Evolutionary conservation across 495 filamentous ascomycete species (phyloP).

Genomic region (Evernia prunastri): DNA sequence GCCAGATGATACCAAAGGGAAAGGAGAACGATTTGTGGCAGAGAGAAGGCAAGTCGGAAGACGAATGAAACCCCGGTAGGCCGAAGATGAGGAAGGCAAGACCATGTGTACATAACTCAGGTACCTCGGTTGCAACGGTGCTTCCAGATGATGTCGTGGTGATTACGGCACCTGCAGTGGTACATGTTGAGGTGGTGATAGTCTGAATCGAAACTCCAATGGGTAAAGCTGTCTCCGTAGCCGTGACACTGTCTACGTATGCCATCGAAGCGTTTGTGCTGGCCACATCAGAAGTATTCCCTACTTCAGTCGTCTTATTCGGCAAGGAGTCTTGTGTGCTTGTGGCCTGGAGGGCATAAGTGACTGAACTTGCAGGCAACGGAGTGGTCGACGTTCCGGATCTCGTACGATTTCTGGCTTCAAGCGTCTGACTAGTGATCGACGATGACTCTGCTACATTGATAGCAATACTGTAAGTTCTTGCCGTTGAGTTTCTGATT

Average conservation of each 20-base stretch:
- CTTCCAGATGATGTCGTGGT: constrained; percentile 8
- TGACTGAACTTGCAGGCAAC: background rate
- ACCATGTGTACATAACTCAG: constrained; percentile 4
- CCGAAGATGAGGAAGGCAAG: constrained; percentile 11
- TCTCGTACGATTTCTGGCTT: too few species aligned
- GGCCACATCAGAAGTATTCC: background rate
- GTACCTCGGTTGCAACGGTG: constrained; percentile 3
- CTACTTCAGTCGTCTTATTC: background rate
- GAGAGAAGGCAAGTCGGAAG: background rate
- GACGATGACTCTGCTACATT: too few species aligned
- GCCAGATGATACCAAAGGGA: constrained; percentile 5
- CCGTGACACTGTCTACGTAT: background rate
- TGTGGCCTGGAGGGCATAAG: background rate
- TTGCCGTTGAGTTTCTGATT: too few species aligned
- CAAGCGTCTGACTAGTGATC: too few species aligned
- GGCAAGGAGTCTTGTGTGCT: background rate
- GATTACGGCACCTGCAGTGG: background rate
- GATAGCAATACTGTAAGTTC: too few species aligned
- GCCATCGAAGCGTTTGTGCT: background rate
- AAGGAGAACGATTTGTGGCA: constrained; percentile 10
- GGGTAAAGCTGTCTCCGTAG: background rate
- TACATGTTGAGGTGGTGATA: constrained; percentile 4
- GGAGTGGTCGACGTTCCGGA: background rate
- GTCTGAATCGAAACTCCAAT: constrained; percentile 5
- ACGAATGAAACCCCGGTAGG: background rate